Percentiles rank a stretch among this genome's conserved stretches.
Evolutionary conservation across 352 stramenopile genomes (phyloP).

Genomic region (Globisporangium ultimum): DNA sequence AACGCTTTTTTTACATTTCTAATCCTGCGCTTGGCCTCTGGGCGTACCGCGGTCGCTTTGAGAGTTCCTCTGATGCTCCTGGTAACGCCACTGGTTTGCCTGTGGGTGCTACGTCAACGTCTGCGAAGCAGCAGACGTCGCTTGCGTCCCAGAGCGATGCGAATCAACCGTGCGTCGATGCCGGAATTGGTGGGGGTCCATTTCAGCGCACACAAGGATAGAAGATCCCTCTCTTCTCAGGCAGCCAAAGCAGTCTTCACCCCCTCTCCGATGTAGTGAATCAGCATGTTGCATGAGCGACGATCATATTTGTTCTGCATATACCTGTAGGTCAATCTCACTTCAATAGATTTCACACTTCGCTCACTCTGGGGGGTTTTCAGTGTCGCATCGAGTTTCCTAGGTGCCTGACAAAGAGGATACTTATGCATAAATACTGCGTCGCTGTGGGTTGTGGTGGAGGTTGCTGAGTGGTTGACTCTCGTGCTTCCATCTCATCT

Average conservation of each 20-base stretch:
- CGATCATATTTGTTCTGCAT: not conserved
- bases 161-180: slow-evolving; percentile 55
- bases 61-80: slow-evolving; percentile 35
- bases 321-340: too few species aligned
- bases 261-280: too few species aligned
- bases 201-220: slow-evolving; percentile 37
- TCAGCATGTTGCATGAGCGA: not conserved
- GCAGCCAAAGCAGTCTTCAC: too few species aligned
- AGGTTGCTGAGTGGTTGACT: too few species aligned
- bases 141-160: slow-evolving; percentile 39
- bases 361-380: too few species aligned
- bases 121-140: slow-evolving; percentile 11
- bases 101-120: not conserved
- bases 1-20: slow-evolving; percentile 96
- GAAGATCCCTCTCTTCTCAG: not conserved
- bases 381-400: too few species aligned
- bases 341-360: too few species aligned
- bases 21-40: slow-evolving; percentile 96
- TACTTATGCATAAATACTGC: too few species aligned
- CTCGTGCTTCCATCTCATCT: not conserved
- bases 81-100: slow-evolving; percentile 2
- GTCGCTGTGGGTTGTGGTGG: too few species aligned
- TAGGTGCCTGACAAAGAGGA: too few species aligned
- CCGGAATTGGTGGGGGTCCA: slow-evolving; percentile 72
- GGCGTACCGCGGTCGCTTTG: slow-evolving; percentile 87